A percentile compares a stretch with the other conserved stretches of the same genome.
phyloP scores from a whole-genome alignment of 495 filamentous ascomycete species.

The Jackrogersella multiformis region DNA sequence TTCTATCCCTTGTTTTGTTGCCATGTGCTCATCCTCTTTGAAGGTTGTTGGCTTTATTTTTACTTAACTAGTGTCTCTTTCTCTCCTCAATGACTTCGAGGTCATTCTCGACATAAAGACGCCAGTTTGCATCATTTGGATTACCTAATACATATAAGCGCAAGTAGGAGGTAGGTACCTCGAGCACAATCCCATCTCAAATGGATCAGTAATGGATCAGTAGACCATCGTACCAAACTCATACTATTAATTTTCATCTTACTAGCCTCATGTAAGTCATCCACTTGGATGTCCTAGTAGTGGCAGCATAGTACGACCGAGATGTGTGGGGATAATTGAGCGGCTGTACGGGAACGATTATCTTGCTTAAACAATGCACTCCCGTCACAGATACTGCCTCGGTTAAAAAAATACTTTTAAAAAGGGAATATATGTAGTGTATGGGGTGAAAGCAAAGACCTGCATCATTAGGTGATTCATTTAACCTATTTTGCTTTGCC shows the following conservation, averaged over 20 bases:
- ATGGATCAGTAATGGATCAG: slow-evolving; percentile 40
- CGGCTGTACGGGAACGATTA: slow-evolving; percentile 32
- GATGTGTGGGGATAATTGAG: slow-evolving; percentile 39
- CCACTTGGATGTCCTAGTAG: slow-evolving; percentile 33
- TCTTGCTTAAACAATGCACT: slow-evolving; percentile 9
- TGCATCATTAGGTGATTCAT: slow-evolving; percentile 10
- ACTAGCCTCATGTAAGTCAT: slow-evolving; percentile 46
- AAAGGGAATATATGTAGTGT: slow-evolving; percentile 5
- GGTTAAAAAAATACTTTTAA: slow-evolving; percentile 1
- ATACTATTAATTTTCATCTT: slow-evolving; percentile 40
- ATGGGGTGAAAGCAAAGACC: slow-evolving; percentile 3
- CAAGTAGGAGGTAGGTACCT: no score
- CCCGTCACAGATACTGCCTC: slow-evolving; percentile 20
- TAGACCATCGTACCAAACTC: slow-evolving; percentile 42
- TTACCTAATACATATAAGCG: slow-evolving; percentile 38
- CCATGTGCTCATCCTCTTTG: not conserved
- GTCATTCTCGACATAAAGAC: slow-evolving; percentile 4
- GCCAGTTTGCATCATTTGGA: slow-evolving; percentile 20
- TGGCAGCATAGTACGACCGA: slow-evolving; percentile 43
- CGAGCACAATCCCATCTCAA: slow-evolving; percentile 30
- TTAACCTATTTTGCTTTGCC: slow-evolving; percentile 19
- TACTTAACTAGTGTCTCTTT: not conserved
- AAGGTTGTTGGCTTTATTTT: not conserved
- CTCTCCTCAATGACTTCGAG: not conserved
- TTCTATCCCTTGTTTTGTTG: not conserved